Base-by-base conservation (phyloP, 441 rosid genomes). In the Breynia disticha region DNA sequence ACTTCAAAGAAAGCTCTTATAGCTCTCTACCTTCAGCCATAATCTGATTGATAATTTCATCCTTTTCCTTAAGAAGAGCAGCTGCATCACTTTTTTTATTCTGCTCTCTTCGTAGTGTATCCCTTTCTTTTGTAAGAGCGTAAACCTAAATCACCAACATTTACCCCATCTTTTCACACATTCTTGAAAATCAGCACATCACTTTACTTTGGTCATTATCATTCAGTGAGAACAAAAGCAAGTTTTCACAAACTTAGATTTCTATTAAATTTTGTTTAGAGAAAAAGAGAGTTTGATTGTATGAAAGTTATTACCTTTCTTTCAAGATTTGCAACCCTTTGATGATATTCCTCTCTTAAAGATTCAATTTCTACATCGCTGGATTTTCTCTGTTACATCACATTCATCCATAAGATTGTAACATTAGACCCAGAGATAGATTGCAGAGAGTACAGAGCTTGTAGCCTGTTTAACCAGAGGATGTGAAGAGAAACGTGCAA, bases 21-120 rank as follows among this genome's bases (percentile, higher is more conserved):
- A 56, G 54, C 64, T 76, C n/a, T n/a, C 55, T 71, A 94, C 96
- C 99, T 87, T 90, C 99, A 65, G 99, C 97, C 97, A 90, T 94
- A 65, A 94, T 95, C 80, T 90, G 97, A 69, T 49, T 87, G 68
- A 94, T 90, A 47, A 94, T 90, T 74, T 94, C 99, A 82, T 94
- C 99, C 71, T 94, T 94, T 77, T 94, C 99, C 81, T 85, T 90
- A 62, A 94, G 71, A 69, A 94, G 97, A 61, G 87, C 91, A 51
- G 97, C 95, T 28, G 97, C 96, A 64, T 94, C 99, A 74, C 87
- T 85, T 77, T 79, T 87, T 73, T 76, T 94, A 73, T 67, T 87
- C 70, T 87, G 99, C 73, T 94, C 96, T 75, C 99, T 87, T 64
- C 97, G 69, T 46, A 94, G 99, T 38, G 97, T 83, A 74, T 90